A percentile compares a stretch with the other conserved stretches of the same genome.
phyloP scores from a whole-genome alignment of 2,329 filamentous ascomycete species.

The Stagonosporopsis chrysanthemi region DNA sequence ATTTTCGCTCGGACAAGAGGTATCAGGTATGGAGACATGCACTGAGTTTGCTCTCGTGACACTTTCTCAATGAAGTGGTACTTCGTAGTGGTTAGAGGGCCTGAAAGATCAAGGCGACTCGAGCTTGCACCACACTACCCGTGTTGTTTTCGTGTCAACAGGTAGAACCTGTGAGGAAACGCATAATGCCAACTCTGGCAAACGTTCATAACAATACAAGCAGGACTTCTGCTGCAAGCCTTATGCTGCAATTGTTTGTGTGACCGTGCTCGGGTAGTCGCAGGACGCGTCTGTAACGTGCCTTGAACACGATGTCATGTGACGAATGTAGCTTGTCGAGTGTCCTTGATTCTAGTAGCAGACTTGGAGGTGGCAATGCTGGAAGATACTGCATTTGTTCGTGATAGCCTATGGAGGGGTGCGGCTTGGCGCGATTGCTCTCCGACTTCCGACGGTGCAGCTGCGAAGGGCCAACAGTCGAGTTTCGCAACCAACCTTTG shows the following conservation, averaged over 20 bases:
- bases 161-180: background rate
- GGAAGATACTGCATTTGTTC: background rate
- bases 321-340: background rate
- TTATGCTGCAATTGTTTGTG: background rate
- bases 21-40: background rate
- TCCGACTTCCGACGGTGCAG: conserved; percentile 17
- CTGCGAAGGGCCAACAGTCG: conserved; percentile 15
- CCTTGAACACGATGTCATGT: conserved; percentile 1
- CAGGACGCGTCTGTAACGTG: background rate
- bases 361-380: background rate
- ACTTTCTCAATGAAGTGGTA: background rate
- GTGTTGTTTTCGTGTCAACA: background rate
- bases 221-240: background rate
- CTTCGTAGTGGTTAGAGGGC: too few relatives aligned
- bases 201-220: background rate
- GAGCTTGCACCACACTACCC: background rate
- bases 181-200: background rate
- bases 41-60: background rate
- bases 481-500: conserved; percentile 22
- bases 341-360: background rate
- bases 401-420: conserved; percentile 7
- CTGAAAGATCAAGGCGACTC: too few relatives aligned
- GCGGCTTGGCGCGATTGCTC: conserved; percentile 1
- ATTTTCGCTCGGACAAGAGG: background rate
- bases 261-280: background rate